Conservation (phyloP, 352 stramenopile genomes). For the Hyphochytrium catenoides region DNA sequence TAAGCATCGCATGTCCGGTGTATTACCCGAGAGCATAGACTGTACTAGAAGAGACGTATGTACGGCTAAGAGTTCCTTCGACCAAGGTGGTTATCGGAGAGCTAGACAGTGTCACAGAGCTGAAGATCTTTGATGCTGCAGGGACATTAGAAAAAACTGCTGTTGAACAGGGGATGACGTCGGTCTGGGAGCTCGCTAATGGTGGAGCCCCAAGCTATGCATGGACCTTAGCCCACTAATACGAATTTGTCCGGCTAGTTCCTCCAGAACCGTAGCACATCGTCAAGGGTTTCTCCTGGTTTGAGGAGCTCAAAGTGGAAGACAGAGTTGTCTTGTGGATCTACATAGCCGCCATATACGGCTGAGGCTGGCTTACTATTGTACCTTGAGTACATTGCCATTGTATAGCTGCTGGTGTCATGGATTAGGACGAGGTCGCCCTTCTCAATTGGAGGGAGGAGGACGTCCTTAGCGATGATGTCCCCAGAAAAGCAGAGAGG, state of each 20-base stretch:
- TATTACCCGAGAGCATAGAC: too few species aligned
- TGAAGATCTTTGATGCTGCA: too few species aligned
- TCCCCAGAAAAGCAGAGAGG: slow-evolving; percentile 78
- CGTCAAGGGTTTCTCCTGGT: slow-evolving; percentile 27
- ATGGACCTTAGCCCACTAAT: too few species aligned
- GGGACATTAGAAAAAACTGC: too few species aligned
- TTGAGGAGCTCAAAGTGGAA: slow-evolving; percentile 32
- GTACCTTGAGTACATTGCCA: slow-evolving; percentile 66
- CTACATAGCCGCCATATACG: slow-evolving; percentile 26
- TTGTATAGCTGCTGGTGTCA: slow-evolving; percentile 60
- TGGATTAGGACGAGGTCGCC: slow-evolving; percentile 55
- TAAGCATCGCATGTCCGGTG: too few species aligned
- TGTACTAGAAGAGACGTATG: too few species aligned
- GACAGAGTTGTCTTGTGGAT: slow-evolving; percentile 5
- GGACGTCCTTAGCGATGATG: slow-evolving; percentile 44
- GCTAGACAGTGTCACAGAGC: too few species aligned
- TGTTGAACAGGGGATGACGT: too few species aligned
- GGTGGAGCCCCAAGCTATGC: too few species aligned
- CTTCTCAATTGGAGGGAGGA: slow-evolving; percentile 34
- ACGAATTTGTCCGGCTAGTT: slow-evolving; percentile 4
- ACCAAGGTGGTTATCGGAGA: too few species aligned
- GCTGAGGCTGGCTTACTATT: slow-evolving; percentile 47
- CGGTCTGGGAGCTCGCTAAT: too few species aligned
- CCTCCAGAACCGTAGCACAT: slow-evolving; percentile 45
- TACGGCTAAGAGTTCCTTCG: too few species aligned